A percentile compares a stretch with the other conserved stretches of the same genome.
These are phyloP conservation scores for Citrullus colocynthis DNA, from an alignment of 306 rosid species.

Conservation along the genomic window DNA sequence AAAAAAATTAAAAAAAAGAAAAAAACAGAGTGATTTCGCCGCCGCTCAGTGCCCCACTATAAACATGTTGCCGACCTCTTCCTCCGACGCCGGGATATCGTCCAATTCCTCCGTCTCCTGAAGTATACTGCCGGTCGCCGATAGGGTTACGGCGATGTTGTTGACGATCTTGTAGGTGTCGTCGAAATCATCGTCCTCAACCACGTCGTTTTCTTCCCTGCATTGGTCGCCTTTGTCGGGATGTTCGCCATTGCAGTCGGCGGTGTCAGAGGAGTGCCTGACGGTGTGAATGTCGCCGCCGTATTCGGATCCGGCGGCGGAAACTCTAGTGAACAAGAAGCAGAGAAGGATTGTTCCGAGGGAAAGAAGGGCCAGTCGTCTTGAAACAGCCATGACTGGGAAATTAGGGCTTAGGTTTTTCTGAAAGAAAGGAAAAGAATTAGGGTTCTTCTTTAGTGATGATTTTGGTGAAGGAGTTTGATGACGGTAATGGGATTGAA, in stretches of 20 bases:
- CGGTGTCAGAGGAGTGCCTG: not conserved
- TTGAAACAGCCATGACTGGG: conserved; percentile 19
- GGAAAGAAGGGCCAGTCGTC: conserved; percentile 15
- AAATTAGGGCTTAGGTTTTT: not conserved
- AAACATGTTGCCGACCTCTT: not conserved
- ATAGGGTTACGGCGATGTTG: not conserved
- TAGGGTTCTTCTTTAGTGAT: not conserved
- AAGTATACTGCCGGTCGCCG: not conserved
- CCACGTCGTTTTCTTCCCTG: not conserved
- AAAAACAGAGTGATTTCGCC: not conserved
- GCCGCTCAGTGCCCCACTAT: not conserved
- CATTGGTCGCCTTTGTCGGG: conserved; percentile 18
- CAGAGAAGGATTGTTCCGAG: conserved; percentile 19
- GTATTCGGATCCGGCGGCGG: conserved; percentile 1
- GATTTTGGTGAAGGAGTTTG: not conserved
- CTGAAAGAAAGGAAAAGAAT: not conserved
- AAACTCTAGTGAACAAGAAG: conserved; percentile 8
- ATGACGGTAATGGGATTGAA: not conserved
- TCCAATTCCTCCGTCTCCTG: not conserved
- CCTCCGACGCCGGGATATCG: not conserved
- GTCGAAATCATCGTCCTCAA: conserved; percentile 5
- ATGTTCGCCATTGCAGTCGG: not conserved
- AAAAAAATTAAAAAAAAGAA: not conserved
- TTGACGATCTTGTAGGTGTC: conserved; percentile 22
- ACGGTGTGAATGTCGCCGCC: conserved; percentile 4